phyloP scores from a whole-genome alignment of 2,329 filamentous ascomycete species.

The Aspergillus calidoustus region DNA sequence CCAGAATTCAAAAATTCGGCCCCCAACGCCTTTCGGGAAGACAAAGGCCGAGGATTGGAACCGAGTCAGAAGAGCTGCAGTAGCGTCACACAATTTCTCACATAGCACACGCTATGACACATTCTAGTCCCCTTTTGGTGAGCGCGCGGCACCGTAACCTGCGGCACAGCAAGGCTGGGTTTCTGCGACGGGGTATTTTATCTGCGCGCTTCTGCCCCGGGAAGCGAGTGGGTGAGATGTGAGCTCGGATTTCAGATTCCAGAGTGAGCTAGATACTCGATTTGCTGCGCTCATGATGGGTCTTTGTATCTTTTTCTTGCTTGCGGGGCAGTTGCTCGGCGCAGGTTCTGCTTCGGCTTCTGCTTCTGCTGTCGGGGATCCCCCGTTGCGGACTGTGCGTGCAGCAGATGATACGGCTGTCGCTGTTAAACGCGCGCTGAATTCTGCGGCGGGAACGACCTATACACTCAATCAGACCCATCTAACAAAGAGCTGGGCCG shows the following conservation, averaged over 20 bases:
- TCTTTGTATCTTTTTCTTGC: not conserved
- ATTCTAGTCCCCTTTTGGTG: not conserved
- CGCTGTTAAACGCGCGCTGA: constrained; percentile 12
- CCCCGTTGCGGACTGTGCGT: not conserved
- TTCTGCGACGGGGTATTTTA: not conserved
- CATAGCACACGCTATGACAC: not conserved
- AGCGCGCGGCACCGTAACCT: not conserved
- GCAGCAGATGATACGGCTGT: not conserved
- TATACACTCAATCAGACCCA: constrained; percentile 5
- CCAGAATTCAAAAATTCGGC: too few relatives aligned
- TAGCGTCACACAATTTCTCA: not conserved
- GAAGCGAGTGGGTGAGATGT: not conserved
- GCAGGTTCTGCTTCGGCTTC: not conserved
- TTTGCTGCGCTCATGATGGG: not conserved
- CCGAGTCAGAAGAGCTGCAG: not conserved
- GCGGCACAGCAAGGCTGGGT: not conserved
- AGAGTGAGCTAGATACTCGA: not conserved
- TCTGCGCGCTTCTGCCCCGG: not conserved
- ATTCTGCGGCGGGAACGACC: not conserved
- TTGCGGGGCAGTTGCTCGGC: not conserved
- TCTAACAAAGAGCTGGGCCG: constrained; percentile 8
- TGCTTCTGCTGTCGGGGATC: not conserved
- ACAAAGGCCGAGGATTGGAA: not conserved
- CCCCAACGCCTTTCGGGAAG: not conserved
- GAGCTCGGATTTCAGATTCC: too few relatives aligned